Conservation (phyloP, 2,329 filamentous ascomycete species). For the Colletotrichum sp. region DNA sequence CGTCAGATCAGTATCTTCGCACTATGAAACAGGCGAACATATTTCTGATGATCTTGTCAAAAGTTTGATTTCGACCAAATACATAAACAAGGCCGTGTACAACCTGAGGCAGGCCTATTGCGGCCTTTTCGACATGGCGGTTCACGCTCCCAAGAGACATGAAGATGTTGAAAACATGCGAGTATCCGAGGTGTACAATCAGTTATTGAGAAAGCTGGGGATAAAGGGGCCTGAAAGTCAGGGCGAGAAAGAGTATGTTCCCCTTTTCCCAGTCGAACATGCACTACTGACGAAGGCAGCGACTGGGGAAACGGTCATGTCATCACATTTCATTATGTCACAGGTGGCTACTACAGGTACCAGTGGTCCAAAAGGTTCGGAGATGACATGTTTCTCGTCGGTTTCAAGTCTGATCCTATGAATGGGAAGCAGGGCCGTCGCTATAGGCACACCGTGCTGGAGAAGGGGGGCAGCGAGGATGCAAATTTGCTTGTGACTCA, state of each 20-base stretch:
- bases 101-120: conserved; percentile 82
- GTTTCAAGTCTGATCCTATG: background rate
- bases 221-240: conserved; percentile 75
- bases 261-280: too few relatives aligned
- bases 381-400: background rate
- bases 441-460: background rate
- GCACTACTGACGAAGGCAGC: conserved; percentile 40
- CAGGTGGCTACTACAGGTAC: conserved; percentile 82
- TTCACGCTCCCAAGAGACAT: conserved; percentile 75
- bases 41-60: conserved; percentile 79
- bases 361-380: conserved; percentile 72
- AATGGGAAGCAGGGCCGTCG: background rate
- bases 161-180: conserved; percentile 71
- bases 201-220: conserved; percentile 73
- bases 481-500: background rate
- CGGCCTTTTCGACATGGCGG: conserved; percentile 83
- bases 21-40: conserved; percentile 72
- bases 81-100: conserved; percentile 81
- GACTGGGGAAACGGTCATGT: conserved; percentile 80
- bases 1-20: conserved; percentile 70
- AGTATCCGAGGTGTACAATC: conserved; percentile 72
- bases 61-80: conserved; percentile 77
- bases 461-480: background rate
- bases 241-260: conserved; percentile 58
- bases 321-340: conserved; percentile 82